Evolutionary conservation across 805 yeast species (phyloP), one percentile per base, ranked within the genome.

Genomic region (Yarrowia yakushimensis): DNA sequence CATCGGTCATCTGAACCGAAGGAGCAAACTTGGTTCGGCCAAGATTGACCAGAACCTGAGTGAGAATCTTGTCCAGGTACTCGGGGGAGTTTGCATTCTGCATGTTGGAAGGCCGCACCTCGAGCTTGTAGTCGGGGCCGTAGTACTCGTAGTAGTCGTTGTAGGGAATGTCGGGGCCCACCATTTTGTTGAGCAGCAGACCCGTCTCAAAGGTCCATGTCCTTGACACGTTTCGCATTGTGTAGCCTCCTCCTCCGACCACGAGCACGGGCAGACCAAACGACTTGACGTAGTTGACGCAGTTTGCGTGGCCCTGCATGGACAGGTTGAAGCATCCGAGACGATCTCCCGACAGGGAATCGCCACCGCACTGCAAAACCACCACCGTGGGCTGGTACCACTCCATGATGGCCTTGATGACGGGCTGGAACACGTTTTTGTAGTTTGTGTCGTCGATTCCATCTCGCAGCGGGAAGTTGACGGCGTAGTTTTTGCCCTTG

Each of bases 341-440:
- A 65, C 97, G 82, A 74, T 93, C 99, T 65, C 92, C 90, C 1
- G 97, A 94, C 46, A 93, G 78, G 2, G 97, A 90, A 72, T 93
- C 99, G 30, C 97, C 98, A 61, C 99, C 99, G 77, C 97, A 91
- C 76, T 93, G 99, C 70, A 91, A 88, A 1, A 93, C 97, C 30
- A 93, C 91, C 1, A 89, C 94, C 5, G 96, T 86, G 5, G 99
- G 99, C 73, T 88, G 93, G 76, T 87, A 93, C 79, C 90, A 88
- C 48, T 88, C 85, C 72, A 93, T 90, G 61, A 93, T 82, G n/a
- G 96, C 96, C 67, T 87, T 89, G 81, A 93, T 86, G 20, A 72
- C 73, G 15, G 80, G 80, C 68, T 77, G 76, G 68, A 78, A 77
- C 8, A 93, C 85, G 66, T 92, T 86, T 78, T 91, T 92, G 72